These are phyloP conservation scores for Taxawa tesnikishii DNA, from an alignment of 2,329 filamentous ascomycete genomes.

Conservation along the genomic window DNA sequence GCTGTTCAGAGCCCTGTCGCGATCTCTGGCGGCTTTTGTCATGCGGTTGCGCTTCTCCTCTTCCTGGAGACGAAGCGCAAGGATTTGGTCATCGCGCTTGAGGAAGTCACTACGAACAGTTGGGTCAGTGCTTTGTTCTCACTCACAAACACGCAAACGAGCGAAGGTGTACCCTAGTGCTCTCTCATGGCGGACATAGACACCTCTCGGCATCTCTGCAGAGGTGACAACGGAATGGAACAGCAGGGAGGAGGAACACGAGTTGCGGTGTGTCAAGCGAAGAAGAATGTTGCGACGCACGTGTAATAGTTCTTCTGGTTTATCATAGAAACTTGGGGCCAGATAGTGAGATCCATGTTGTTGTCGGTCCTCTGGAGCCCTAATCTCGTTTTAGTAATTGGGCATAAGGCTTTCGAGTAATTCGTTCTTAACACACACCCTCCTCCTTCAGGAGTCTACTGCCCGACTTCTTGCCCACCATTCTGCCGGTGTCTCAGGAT, in stretches of 20 bases:
- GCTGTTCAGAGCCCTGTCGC: conserved; percentile 72
- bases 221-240: background rate
- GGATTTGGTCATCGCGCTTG: conserved; percentile 93
- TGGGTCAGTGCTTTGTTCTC: conserved; percentile 7
- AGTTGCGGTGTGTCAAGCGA: conserved; percentile 1
- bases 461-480: conserved; percentile 57
- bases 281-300: conserved; percentile 37
- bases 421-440: conserved; percentile 27
- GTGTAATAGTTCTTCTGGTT: conserved; percentile 99
- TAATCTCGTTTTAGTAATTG: conserved; percentile 24
- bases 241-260: background rate
- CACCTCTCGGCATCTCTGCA: conserved; percentile 6
- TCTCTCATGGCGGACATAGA: conserved; percentile 7
- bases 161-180: conserved; percentile 4
- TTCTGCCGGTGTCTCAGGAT: conserved; percentile 21
- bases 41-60: conserved; percentile 77
- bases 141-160: background rate
- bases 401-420: too few species aligned
- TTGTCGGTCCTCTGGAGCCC: conserved; percentile 95
- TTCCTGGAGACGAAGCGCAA: conserved; percentile 75
- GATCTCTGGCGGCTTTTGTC: conserved; percentile 75
- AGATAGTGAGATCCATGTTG: conserved; percentile 89
- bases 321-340: conserved; percentile 86
- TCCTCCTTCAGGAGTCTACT: conserved; percentile 51
- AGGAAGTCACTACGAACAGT: conserved; percentile 65